These are phyloP conservation scores for Boletus rex-veris DNA, from an alignment of 768 basidiomycete genomes.

Conservation along the genomic window DNA sequence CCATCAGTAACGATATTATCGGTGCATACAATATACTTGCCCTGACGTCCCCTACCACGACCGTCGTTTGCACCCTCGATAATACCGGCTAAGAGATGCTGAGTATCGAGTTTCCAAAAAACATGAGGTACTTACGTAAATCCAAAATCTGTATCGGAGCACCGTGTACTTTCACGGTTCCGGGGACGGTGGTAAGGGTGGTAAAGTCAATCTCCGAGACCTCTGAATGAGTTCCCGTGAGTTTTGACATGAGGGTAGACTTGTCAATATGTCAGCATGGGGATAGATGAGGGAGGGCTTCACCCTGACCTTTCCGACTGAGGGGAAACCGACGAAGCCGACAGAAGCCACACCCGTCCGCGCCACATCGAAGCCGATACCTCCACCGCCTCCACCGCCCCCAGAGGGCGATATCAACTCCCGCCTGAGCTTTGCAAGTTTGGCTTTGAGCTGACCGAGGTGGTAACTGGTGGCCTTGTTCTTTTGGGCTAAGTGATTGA, in stretches of 20 bases:
- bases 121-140: conserved; percentile 57
- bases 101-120: conserved; percentile 4
- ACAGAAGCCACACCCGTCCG: conserved; percentile 97
- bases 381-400: conserved; percentile 83
- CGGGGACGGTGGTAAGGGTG: conserved; percentile 91
- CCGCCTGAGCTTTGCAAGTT: conserved; percentile 93
- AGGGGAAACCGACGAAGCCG: conserved; percentile 89
- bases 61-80: conserved; percentile 98
- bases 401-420: conserved; percentile 81
- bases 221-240: conserved; percentile 96
- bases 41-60: conserved; percentile 93
- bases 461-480: conserved; percentile 97
- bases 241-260: conserved; percentile 93
- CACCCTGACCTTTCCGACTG: conserved; percentile 78
- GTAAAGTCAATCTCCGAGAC: conserved; percentile 97
- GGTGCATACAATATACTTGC: conserved; percentile 36
- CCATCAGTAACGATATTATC: conserved; percentile 19
- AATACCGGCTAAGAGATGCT: conserved; percentile 70
- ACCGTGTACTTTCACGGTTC: conserved; percentile 91
- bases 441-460: conserved; percentile 95
- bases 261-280: conserved; percentile 28
- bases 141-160: conserved; percentile 95
- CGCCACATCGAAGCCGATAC: conserved; percentile 96
- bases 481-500: conserved; percentile 69
- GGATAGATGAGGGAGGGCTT: conserved; percentile 2